These are phyloP conservation scores for Camellia lanceoleosa DNA, from an alignment of 148 eudicot species.

Conservation along the genomic window DNA sequence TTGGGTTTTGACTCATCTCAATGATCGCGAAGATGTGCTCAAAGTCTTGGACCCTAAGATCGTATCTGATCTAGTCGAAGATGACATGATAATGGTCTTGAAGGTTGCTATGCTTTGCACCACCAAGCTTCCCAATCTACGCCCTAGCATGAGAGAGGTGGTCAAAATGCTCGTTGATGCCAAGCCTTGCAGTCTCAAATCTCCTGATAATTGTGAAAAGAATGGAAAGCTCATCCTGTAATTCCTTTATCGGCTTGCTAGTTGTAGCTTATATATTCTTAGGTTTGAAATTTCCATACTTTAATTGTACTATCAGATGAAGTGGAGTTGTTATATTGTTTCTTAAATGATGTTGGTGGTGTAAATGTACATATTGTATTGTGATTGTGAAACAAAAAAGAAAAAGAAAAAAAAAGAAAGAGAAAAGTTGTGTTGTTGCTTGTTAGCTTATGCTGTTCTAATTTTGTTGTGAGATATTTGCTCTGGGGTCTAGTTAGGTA, in stretches of 20 bases:
- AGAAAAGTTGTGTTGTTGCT: too few relatives aligned
- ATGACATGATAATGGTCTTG: conserved; percentile 47
- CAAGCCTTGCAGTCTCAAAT: conserved; percentile 34
- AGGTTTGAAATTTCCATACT: background rate
- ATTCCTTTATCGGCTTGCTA: background rate
- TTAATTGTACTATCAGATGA: too few relatives aligned
- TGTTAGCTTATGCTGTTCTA: too few relatives aligned
- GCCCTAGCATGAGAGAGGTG: conserved; percentile 86
- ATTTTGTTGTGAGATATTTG: too few relatives aligned
- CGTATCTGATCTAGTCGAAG: conserved; percentile 20
- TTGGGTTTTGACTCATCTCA: conserved; percentile 53
- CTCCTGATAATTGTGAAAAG: conserved; percentile 17
- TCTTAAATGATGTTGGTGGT: too few relatives aligned
- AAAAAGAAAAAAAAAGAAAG: too few relatives aligned
- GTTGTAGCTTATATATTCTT: background rate
- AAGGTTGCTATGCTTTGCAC: conserved; percentile 70
- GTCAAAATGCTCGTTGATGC: conserved; percentile 84
- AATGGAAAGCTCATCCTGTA: conserved; percentile 21
- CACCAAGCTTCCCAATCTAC: conserved; percentile 57
- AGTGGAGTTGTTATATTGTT: too few relatives aligned
- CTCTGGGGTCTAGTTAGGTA: too few relatives aligned
- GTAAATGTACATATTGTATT: too few relatives aligned
- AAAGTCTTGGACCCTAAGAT: conserved; percentile 44
- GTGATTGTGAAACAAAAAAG: too few relatives aligned
- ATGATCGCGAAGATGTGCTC: conserved; percentile 22